These are phyloP conservation scores for Plasmodium gaboni DNA, from an alignment of 169 alveolate genomes.

Conservation along the genomic window DNA sequence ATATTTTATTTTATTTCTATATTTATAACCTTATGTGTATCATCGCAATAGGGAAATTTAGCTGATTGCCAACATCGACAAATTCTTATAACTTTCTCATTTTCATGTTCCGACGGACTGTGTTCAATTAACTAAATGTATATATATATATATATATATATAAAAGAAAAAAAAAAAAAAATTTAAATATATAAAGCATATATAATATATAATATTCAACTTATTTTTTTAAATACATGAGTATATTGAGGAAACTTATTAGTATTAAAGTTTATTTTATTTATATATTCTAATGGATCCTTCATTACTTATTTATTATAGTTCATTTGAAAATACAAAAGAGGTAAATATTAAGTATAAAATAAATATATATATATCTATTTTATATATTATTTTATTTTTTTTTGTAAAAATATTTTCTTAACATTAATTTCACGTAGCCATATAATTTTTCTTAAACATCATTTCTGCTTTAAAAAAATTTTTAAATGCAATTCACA, in stretches of 20 bases:
- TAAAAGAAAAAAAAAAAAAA: not conserved
- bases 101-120: slow-evolving; percentile 79
- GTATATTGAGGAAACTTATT: slow-evolving; percentile 80
- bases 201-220: slow-evolving; percentile 1
- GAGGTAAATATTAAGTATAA: too few relatives aligned
- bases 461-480: too few relatives aligned
- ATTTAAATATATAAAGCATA: not conserved
- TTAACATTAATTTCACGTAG: too few relatives aligned
- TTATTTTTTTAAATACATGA: slow-evolving; percentile 73
- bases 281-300: slow-evolving; percentile 83
- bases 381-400: too few relatives aligned
- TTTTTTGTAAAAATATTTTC: too few relatives aligned
- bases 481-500: too few relatives aligned
- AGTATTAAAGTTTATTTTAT: slow-evolving; percentile 83
- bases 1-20: not conserved
- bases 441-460: too few relatives aligned
- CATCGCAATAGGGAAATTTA: slow-evolving; percentile 91
- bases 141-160: slow-evolving; percentile 5
- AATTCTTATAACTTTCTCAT: slow-evolving; percentile 81
- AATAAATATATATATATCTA: too few relatives aligned
- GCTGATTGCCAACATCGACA: slow-evolving; percentile 92
- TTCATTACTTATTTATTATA: slow-evolving; percentile 57
- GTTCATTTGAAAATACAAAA: too few relatives aligned
- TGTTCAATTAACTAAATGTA: slow-evolving; percentile 73
- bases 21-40: slow-evolving; percentile 87